Conservation (phyloP, 129 eudicot species). For the Centaurea solstitialis region DNA sequence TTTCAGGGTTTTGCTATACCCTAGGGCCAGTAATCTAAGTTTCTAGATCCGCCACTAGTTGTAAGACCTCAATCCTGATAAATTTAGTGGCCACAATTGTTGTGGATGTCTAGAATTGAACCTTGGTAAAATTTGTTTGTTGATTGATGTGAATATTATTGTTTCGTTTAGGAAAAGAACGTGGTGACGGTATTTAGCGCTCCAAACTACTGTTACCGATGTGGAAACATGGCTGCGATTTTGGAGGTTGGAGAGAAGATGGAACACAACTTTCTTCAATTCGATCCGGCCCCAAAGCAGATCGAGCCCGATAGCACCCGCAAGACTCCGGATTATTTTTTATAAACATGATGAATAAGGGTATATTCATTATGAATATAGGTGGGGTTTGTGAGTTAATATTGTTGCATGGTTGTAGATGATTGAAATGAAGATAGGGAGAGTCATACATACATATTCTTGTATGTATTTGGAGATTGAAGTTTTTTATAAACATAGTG, state of each 20-base stretch:
- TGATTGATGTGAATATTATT: not conserved
- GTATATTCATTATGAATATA: conserved; percentile 42
- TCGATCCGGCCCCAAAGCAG: conserved; percentile 97
- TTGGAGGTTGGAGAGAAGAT: conserved; percentile 93
- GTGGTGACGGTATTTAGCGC: conserved; percentile 96
- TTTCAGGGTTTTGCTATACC: too few relatives aligned
- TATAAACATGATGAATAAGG: conserved; percentile 40
- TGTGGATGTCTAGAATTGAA: too few relatives aligned
- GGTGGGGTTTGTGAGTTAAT: not conserved
- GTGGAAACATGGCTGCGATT: conserved; percentile 92
- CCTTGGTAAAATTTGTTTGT: not conserved
- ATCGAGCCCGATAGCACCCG: conserved; percentile 92
- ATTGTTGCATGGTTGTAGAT: conserved; percentile 1
- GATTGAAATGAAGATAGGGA: not conserved
- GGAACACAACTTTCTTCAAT: conserved; percentile 97
- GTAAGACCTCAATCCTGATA: too few relatives aligned
- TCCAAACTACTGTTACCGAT: conserved; percentile 88
- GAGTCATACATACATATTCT: not conserved
- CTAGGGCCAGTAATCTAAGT: too few relatives aligned
- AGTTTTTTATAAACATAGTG: not conserved
- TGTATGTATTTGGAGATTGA: not conserved
- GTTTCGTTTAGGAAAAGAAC: conserved; percentile 66
- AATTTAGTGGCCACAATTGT: too few relatives aligned
- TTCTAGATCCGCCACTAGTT: too few relatives aligned
- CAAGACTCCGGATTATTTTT: conserved; percentile 95